Base-by-base conservation (phyloP, 169 alveolate species). In the Besnoitia besnoiti region DNA sequence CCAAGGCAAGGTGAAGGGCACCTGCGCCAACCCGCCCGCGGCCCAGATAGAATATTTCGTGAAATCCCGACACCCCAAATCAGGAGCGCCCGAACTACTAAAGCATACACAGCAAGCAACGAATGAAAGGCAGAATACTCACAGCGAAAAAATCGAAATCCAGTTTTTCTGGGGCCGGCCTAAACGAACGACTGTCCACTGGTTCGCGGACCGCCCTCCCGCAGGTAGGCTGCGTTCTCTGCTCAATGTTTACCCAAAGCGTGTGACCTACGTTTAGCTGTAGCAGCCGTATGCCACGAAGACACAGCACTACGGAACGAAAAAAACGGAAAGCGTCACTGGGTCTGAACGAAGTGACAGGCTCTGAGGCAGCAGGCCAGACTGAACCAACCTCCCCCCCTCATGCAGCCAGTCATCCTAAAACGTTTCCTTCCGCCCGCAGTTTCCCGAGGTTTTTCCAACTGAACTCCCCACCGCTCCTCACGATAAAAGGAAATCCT, bases 331-430 rank as follows among this genome's bases (percentile, higher is more conserved):
- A 19, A 19, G 67, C 4, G 12, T 55, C 24, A 1, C 24, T 55
- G 24, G 55, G 24, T 55, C 3, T n/a, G 33, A 55, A 16, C 33
- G 3, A 55, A 5, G 30, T 55, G 67, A 55, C 55, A 8, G 55
- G 55, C 67, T 19, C 67, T 55, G 67, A n/a, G 33, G 67, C 67
- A 55, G 67, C 67, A n/a, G 67, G 67, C 67, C 12, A 21, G 67
- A n/a, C 67, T 55, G 12, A n/a, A 14, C 67, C 27, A 8, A 55
- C 67, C 67, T 55, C 24, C 67, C n/a, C n/a, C n/a, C 67, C 67
- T 55, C 67, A 55, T 55, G 67, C 67, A 55, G 67, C 67, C 67
- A n/a, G 67, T n/a, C 67, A 55, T 55, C n/a, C 67, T 55, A 55
- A 55, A 55, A 55, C 67, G 67, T 55, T 55, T 19, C 67, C 30